Base-by-base conservation (phyloP, 495 filamentous ascomycete genomes). In the Aspergillus biplanus region DNA sequence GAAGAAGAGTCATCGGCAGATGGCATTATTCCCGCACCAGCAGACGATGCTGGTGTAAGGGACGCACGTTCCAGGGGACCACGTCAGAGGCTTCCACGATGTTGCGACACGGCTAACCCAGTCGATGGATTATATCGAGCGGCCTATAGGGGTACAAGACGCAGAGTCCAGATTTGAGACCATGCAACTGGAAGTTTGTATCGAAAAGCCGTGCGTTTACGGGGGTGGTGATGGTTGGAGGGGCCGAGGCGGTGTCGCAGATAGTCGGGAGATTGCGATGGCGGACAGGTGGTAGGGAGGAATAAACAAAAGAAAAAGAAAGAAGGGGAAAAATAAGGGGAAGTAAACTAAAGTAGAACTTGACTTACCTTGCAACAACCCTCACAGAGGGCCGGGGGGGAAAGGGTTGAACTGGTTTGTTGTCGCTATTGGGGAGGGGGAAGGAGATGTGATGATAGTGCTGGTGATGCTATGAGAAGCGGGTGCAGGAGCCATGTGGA, bases 1-100 rank as follows among this genome's bases (percentile, higher is more conserved):
- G 89, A 87, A 54, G 86, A 83, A 69, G 83, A 78, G 67, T 89
- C 87, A 56, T 88, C 85, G 82, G 88, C 86, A 72, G 75, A 77
- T 59, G 78, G 77, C 79, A 81, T 81, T 65, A 69, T 80, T 71
- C 65, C 68, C 67, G 68, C 68, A 69, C 75, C 69, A 67, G 67
- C 65, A 73, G 69, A 70, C 59, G 70, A 67, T 33, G 67, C 64
- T 70, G 70, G 72, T 67, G 65, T 63, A 56, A 59, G 65, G 60
- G 62, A 61, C 57, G 57, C 65, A 69, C 62, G 66, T 63, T 69
- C 57, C 60, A 63, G 66, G 66, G 55, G 63, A 65, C 62, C 64
- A 69, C 59, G 65, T 65, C 60, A 63, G 58, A 56, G 39, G 58
- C 64, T 33, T 49, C 46, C 48, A 61, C 49, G 32, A 39, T 18